These are phyloP conservation scores for Coemansia sp. DNA, from an alignment of 192 early-diverging fungal genomes.

Conservation along the genomic window DNA sequence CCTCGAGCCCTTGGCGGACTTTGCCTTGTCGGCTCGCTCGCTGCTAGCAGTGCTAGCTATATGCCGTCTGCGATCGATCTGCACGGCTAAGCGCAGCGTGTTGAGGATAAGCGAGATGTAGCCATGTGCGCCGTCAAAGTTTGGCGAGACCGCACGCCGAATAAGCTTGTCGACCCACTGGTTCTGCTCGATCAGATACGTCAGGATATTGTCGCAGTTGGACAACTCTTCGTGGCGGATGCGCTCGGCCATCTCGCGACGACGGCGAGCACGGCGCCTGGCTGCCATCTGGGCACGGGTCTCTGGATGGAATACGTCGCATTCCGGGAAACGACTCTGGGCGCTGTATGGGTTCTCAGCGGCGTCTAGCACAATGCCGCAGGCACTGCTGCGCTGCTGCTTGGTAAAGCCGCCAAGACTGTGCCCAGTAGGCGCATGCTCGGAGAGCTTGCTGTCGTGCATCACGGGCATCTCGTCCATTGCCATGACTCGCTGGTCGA, in stretches of 20 bases:
- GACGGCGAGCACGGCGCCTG: constrained; percentile 24
- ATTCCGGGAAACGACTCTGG: background rate
- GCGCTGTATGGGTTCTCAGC: background rate
- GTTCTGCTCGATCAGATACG: constrained; percentile 48
- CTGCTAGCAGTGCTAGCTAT: background rate
- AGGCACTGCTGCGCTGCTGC: constrained; percentile 5
- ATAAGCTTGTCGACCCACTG: constrained; percentile 48
- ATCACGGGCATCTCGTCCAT: background rate
- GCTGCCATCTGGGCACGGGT: constrained; percentile 13
- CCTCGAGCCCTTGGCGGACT: background rate
- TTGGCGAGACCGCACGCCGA: constrained; percentile 34
- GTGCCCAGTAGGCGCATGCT: background rate
- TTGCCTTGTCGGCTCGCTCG: background rate
- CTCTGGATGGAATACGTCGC: constrained; percentile 1
- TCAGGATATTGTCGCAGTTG: constrained; percentile 49
- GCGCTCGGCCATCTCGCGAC: constrained; percentile 40
- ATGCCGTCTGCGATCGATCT: constrained; percentile 35
- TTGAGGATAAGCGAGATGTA: constrained; percentile 51
- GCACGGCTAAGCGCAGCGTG: constrained; percentile 47
- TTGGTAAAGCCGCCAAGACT: constrained; percentile 1
- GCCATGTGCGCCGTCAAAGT: constrained; percentile 47
- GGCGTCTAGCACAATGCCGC: background rate
- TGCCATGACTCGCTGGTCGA: background rate
- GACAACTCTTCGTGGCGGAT: constrained; percentile 43
- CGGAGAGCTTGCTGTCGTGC: constrained; percentile 2